Percentiles rank a stretch among this genome's conserved stretches.
phyloP scores from a whole-genome alignment of 495 filamentous ascomycete genomes.

The Tuber brumale region DNA sequence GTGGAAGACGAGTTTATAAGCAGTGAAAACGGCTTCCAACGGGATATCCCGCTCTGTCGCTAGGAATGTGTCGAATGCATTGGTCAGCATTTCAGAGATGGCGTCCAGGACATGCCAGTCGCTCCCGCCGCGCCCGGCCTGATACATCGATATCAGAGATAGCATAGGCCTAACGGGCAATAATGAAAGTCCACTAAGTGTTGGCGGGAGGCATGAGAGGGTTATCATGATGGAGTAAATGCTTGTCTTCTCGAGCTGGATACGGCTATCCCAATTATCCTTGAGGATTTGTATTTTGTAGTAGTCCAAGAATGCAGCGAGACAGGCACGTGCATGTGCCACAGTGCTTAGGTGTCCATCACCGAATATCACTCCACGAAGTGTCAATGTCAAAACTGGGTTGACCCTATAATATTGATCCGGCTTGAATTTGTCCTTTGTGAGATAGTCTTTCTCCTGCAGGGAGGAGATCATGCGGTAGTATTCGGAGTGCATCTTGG shows the following conservation, averaged over 20 bases:
- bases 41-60: not conserved
- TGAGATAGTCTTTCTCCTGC: constrained; percentile 17
- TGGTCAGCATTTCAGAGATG: not conserved
- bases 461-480: constrained; percentile 12
- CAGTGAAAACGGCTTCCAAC: not conserved
- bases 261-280: not conserved
- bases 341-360: not conserved
- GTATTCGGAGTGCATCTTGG: constrained; percentile 14
- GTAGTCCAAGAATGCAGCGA: constrained; percentile 22
- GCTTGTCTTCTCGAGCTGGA: not conserved
- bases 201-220: not conserved
- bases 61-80: not conserved
- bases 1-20: not conserved
- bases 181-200: not conserved
- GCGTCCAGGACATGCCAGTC: not conserved
- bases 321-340: not conserved
- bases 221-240: not conserved
- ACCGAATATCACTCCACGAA: constrained; percentile 6
- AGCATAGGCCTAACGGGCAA: not conserved
- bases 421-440: constrained; percentile 1
- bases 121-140: not conserved
- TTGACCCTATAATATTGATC: constrained; percentile 21
- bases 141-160: not conserved
- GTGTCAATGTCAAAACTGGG: constrained; percentile 19
- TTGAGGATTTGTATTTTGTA: constrained; percentile 7